Base-by-base conservation (phyloP, 441 rosid species). In the Daphne laureola region DNA sequence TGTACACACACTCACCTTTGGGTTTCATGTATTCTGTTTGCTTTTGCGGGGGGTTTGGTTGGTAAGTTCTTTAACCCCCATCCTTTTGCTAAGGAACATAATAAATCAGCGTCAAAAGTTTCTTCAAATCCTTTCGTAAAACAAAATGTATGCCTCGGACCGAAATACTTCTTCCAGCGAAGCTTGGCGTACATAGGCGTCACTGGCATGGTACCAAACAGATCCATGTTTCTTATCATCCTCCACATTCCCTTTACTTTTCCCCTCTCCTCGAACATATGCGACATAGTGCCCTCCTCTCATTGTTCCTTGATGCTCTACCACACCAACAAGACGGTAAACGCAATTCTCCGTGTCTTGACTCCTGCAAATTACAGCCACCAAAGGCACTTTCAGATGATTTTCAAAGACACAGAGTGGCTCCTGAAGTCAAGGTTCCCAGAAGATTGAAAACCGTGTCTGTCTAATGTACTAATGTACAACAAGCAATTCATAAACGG, bases 261-360 rank as follows among this genome's bases (percentile, higher is more conserved):
- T 70, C 58, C 57, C 55, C 1, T 62, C 75, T 49, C 79, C 83
- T 54, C 73, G 67, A 23, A 86, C 65, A 41, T 80, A 86, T 9
- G 90, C 86, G 23, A 83, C 80, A 17, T 86, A 86, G 62, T 86
- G 94, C 45, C 90, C 99, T 45, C 90, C 77, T 69, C 93, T 81
- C 96, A 93, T 93, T 25, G 89, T 73, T 65, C 99, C 97, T 49
- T 46, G 62, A 73, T 93, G 99, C 78, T 90, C 99, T 61, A 93
- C 97, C 38, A 87, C 78, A 17, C 97, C 99, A 14, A 64, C 63
- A 47, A 90, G 73, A 21, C 79, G 78, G 58, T 90, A 93, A 8
- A 68, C 54, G n/a, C 68, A 67, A 17, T 67, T 68, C 44, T 65
- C 78, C 46, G 25, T 58, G 55, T 74, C 67, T 2, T 1, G 45